Conservation (phyloP, 176 grass and related monocot genomes). For the Triticum timopheevii region DNA sequence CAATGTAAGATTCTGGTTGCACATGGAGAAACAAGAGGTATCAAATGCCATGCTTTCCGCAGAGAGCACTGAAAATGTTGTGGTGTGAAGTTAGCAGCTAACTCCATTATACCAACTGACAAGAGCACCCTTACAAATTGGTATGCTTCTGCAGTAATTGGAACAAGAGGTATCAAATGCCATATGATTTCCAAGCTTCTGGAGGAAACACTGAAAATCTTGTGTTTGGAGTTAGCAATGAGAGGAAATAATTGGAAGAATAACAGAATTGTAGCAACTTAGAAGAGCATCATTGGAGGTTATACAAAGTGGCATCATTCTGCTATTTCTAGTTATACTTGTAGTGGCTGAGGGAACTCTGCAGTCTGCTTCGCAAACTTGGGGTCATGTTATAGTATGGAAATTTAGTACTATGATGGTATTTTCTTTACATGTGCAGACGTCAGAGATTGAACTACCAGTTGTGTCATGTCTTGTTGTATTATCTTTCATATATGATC, state of each 20-base stretch:
- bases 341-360: background rate
- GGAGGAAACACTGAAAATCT: background rate
- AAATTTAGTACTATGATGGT: background rate
- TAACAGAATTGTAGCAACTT: background rate
- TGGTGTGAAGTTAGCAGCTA: background rate
- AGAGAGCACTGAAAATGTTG: background rate
- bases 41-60: background rate
- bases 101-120: background rate
- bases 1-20: background rate
- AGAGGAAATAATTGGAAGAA: background rate
- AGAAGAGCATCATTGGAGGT: background rate
- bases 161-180: background rate
- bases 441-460: background rate
- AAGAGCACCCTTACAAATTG: background rate
- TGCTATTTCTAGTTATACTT: background rate
- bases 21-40: background rate
- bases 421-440: conserved; percentile 10
- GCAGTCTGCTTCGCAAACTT: background rate
- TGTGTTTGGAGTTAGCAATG: background rate
- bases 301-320: background rate
- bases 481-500: conserved; percentile 15
- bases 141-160: background rate
- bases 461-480: conserved; percentile 9
- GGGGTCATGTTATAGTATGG: background rate
- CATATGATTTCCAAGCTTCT: background rate